Evolutionary conservation across 2,329 filamentous ascomycete genomes (phyloP), one percentile per base, ranked within the genome.

Genomic region (Fusarium buharicum): DNA sequence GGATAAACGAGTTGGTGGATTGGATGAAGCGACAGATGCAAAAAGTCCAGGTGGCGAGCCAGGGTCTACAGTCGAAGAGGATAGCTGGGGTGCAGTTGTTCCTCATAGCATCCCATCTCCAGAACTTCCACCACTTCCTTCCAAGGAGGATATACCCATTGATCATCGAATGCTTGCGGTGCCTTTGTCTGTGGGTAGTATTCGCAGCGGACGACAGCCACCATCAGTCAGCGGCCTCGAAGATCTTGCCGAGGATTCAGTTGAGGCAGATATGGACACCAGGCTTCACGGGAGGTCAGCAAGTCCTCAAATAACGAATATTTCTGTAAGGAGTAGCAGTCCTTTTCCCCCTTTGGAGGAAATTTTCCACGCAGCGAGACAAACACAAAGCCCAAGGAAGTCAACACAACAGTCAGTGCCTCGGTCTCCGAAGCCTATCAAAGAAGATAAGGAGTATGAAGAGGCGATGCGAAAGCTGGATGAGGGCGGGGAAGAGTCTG

Each of bases 191-290:
- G 70, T 70, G 9, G 76, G 75, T 55, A 84, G 78, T 64, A 70
- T 76, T 62, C 75, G 41, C 56, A 84, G 79, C 66, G 83, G 82
- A 20, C 78, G 81, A 13, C 84, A 86, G 54, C 78, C 79, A 4
- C 81, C 83, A 52, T 78, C 76, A 6, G 70, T 75, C 12, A 76
- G 77, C 31, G 69, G 73, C 34, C 74, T 75, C 34, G 57, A 63
- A 16, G 69, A 75, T 4, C 71, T 74, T 1, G 64, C 73, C 1
- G 66, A 70, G 17, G 62, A 70, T 10, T 69, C 63, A 3, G 37
- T 70, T 2, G 65, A 70, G 14, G 62, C 61, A 7, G 72, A 70
- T 18, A 69, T 66, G 6, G 38, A 66, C 7, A 59, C 55, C 5
- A 55, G 57, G n/a, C 44, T 41, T 37, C 52, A 57, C 14, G 50